Evolutionary conservation across 257 asterid genomes (phyloP).

Genomic region (Echites panduratus): DNA sequence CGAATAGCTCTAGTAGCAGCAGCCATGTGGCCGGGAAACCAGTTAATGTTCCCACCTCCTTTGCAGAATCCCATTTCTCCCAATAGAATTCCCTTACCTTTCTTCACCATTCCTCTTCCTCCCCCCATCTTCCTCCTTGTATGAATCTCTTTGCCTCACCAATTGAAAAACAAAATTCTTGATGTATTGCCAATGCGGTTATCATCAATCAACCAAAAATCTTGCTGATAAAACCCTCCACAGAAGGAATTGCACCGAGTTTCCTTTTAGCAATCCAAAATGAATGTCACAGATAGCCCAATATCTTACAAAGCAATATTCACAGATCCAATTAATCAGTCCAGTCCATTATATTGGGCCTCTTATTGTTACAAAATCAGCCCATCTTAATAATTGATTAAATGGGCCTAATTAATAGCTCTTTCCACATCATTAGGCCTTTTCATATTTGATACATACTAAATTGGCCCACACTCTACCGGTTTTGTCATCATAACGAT

Average conservation of each 20-base stretch:
- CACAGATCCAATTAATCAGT: too few relatives aligned
- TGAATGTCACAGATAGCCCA: not conserved
- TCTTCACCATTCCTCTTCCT: constrained; percentile 34
- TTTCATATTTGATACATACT: not conserved
- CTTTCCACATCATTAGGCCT: not conserved
- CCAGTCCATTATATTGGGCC: too few relatives aligned
- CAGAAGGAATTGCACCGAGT: not conserved
- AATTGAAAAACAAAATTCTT: not conserved
- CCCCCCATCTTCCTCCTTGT: constrained; percentile 34
- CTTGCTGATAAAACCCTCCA: not conserved
- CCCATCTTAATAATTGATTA: too few relatives aligned
- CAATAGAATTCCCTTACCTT: constrained; percentile 29
- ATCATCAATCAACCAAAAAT: not conserved
- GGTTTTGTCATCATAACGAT: not conserved
- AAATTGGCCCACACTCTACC: not conserved
- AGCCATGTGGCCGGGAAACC: constrained; percentile 99
- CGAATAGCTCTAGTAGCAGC: constrained; percentile 95
- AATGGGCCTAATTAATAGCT: too few relatives aligned
- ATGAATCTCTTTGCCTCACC: not conserved
- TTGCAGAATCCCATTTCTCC: constrained; percentile 74
- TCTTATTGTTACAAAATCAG: too few relatives aligned
- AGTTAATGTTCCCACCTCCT: constrained; percentile 79
- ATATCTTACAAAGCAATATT: not conserved
- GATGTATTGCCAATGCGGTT: not conserved
- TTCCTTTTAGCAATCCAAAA: not conserved